A percentile compares a stretch with the other conserved stretches of the same genome.
Evolutionary conservation across 768 basidiomycete species (phyloP).

Genomic region (Amanita thiersii): DNA sequence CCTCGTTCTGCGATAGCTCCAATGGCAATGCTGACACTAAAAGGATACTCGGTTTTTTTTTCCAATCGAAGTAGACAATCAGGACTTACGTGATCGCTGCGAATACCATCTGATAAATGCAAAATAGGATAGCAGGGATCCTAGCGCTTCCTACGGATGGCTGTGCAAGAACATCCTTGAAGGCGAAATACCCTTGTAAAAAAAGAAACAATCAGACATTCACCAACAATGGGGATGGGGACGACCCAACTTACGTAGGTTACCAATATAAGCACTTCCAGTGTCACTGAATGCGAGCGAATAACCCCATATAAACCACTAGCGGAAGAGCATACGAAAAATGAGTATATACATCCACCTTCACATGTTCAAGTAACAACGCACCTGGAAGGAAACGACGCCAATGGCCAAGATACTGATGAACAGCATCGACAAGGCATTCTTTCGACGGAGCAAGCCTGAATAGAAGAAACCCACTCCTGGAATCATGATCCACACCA

Average conservation of each 20-base stretch:
- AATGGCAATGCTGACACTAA: slow-evolving; percentile 77
- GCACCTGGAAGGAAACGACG: slow-evolving; percentile 78
- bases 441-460: slow-evolving; percentile 86
- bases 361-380: too few relatives aligned
- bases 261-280: slow-evolving; percentile 70
- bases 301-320: slow-evolving; percentile 99
- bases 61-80: slow-evolving; percentile 9
- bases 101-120: slow-evolving; percentile 87
- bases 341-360: too few relatives aligned
- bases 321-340: slow-evolving; percentile 3
- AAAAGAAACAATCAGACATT: not conserved
- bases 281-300: slow-evolving; percentile 85
- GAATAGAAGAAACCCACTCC: slow-evolving; percentile 88
- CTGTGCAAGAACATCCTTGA: slow-evolving; percentile 68
- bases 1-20: slow-evolving; percentile 91
- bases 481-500: slow-evolving; percentile 83
- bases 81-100: slow-evolving; percentile 70
- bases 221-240: not conserved
- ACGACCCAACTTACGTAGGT: slow-evolving; percentile 52
- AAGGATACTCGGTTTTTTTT: too few relatives aligned
- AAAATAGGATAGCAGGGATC: slow-evolving; percentile 71
- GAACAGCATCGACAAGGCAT: slow-evolving; percentile 87
- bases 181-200: slow-evolving; percentile 65
- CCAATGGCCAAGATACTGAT: slow-evolving; percentile 70
- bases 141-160: slow-evolving; percentile 67